Percentiles rank a stretch among this genome's conserved stretches.
These are phyloP conservation scores for Penicillium crystallinum DNA, from an alignment of 495 filamentous ascomycete species.

Conservation along the genomic window DNA sequence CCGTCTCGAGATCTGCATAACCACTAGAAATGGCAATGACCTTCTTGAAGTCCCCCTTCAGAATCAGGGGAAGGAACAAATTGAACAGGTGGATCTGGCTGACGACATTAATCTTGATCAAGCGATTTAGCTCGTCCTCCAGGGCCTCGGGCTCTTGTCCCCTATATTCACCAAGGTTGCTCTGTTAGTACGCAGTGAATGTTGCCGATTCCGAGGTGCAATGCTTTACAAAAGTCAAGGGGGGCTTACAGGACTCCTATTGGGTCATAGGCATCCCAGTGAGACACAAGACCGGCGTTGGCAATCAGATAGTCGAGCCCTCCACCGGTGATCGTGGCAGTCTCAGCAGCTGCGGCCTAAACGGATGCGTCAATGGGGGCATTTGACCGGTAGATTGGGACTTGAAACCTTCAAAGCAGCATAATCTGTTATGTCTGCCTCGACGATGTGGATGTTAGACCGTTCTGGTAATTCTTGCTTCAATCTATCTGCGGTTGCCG, in stretches of 20 bases:
- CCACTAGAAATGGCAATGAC: slow-evolving; percentile 49
- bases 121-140: slow-evolving; percentile 13
- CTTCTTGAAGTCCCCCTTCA: slow-evolving; percentile 46
- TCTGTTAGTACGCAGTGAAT: background rate
- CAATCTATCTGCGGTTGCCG: slow-evolving; percentile 22
- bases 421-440: slow-evolving; percentile 40
- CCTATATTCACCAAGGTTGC: slow-evolving; percentile 4
- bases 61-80: slow-evolving; percentile 48
- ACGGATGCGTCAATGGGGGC: background rate
- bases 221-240: background rate
- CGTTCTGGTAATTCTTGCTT: slow-evolving; percentile 8
- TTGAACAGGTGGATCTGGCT: slow-evolving; percentile 50
- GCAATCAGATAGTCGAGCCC: slow-evolving; percentile 33
- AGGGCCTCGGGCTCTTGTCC: slow-evolving; percentile 24
- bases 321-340: slow-evolving; percentile 23
- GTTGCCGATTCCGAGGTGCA: background rate
- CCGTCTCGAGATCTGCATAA: slow-evolving; percentile 42
- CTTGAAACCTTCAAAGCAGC: slow-evolving; percentile 22
- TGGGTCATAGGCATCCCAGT: slow-evolving; percentile 19
- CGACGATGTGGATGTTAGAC: slow-evolving; percentile 42
- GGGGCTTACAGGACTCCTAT: slow-evolving; percentile 28
- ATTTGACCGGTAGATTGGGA: background rate
- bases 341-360: slow-evolving; percentile 4
- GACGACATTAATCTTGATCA: slow-evolving; percentile 40
- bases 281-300: slow-evolving; percentile 25